Conservation (phyloP, 129 eudicot species). For the Centrapalus pauciflorus region DNA sequence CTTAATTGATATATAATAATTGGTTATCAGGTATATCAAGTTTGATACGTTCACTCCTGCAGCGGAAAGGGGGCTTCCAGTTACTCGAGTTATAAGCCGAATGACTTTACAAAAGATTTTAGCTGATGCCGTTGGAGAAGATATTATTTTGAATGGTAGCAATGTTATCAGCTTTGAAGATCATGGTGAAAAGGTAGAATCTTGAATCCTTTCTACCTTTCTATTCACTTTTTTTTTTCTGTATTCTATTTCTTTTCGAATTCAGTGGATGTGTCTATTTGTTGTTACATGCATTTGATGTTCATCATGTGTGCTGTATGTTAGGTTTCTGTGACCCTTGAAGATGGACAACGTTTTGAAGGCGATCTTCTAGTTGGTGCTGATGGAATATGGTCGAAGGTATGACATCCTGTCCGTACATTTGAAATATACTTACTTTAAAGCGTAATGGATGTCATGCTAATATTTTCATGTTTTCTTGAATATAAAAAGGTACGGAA, state of each 20-base stretch:
- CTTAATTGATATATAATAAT: constrained; percentile 17
- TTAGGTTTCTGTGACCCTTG: constrained; percentile 83
- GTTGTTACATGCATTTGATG: neutral
- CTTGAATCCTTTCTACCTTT: neutral
- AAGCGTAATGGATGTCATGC: too few species aligned
- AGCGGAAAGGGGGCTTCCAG: constrained; percentile 93
- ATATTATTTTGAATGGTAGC: constrained; percentile 73
- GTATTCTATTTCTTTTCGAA: neutral
- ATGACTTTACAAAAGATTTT: constrained; percentile 92
- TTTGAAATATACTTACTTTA: neutral
- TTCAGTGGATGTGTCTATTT: neutral
- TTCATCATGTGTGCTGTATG: neutral
- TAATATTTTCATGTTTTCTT: neutral
- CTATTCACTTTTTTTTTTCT: neutral
- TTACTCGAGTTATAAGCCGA: constrained; percentile 93
- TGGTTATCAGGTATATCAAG: constrained; percentile 79
- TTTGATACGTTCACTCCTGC: constrained; percentile 99
- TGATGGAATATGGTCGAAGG: constrained; percentile 99
- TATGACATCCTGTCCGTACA: constrained; percentile 7
- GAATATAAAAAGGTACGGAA: constrained; percentile 53
- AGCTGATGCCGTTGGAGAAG: constrained; percentile 86
- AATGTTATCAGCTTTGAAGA: constrained; percentile 81
- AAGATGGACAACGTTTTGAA: constrained; percentile 71
- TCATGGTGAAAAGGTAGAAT: constrained; percentile 68
- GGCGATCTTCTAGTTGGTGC: constrained; percentile 99